Percentiles rank a stretch among this genome's conserved stretches.
Conservation (phyloP, 257 asterid genomes). For the Solanum sejunctum region DNA sequence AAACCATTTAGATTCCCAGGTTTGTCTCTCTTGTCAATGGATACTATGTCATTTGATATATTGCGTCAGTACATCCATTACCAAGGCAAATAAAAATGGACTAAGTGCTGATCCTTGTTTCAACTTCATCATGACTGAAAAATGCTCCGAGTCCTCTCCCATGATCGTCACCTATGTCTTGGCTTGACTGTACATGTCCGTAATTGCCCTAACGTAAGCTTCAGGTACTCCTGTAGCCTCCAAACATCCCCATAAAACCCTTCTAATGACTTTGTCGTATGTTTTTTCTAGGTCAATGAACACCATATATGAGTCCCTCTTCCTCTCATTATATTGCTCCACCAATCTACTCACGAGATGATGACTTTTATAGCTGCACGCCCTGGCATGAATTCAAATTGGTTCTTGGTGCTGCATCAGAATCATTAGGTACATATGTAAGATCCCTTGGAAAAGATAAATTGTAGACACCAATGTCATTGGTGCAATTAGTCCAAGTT, state of each 20-base stretch:
- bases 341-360: neutral
- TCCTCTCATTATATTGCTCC: neutral
- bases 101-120: neutral
- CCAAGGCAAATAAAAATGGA: neutral
- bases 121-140: neutral
- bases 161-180: neutral
- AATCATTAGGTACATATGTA: neutral
- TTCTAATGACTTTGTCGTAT: neutral
- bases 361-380: neutral
- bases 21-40: neutral
- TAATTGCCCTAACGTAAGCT: neutral
- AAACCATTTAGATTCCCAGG: neutral
- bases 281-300: neutral
- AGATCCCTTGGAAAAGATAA: neutral
- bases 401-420: neutral
- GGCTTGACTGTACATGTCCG: neutral
- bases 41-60: neutral
- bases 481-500: neutral
- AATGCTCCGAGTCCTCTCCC: neutral
- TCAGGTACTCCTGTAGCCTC: neutral
- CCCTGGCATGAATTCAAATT: neutral
- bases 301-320: neutral
- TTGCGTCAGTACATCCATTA: neutral
- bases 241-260: neutral
- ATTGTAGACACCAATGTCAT: neutral